Base-by-base conservation (phyloP, 164 flowering plant genomes). In the Euptelea pleiosperma region DNA sequence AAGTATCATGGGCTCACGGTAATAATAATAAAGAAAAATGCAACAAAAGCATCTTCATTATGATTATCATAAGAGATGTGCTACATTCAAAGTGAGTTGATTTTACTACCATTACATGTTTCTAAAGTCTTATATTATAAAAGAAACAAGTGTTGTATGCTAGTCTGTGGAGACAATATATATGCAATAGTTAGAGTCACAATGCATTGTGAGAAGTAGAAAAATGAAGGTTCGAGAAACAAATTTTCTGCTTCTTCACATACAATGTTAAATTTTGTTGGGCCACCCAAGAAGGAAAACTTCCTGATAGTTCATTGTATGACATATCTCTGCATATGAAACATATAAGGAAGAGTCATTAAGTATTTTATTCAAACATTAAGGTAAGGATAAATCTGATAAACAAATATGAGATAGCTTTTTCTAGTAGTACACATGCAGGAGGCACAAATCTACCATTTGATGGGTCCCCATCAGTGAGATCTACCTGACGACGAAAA, bases 261-360 rank as follows among this genome's bases (percentile, higher is more conserved):
- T 82, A 87, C 97, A 90, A 49, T 67, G 79, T 70, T 54, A 85
- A 64, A 55, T 64, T 70, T 43, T 30, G 47, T 18, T 61, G 33
- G 22, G 41, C 61, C 36, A 75, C 63, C 95, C 92, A 90, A 41
- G 87, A 67, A 56, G 97, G 95, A 63, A 90, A 61, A 71, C 66
- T 78, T 67, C 92, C 95, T 8, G 76, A 72, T 54, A 90, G 47
- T 51, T 53, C 55, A 62, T 90, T 90, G 79, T 87, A 90, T 43
- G 97, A 90, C 43, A 90, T 65, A 70, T 90, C 97, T 67, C 95
- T 90, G 83, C 72, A 75, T 4, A 21, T 21, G 34, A 31, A 37
- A 62, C 42, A 48, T 33, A 37, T 9, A 29, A 44, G n/a, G n/a
- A n/a, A n/a, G n/a, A n/a, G 40, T 47, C 39, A 35, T 15, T 29